phyloP scores from a whole-genome alignment of 2,329 filamentous ascomycete genomes.

The Fusarium sp. region DNA sequence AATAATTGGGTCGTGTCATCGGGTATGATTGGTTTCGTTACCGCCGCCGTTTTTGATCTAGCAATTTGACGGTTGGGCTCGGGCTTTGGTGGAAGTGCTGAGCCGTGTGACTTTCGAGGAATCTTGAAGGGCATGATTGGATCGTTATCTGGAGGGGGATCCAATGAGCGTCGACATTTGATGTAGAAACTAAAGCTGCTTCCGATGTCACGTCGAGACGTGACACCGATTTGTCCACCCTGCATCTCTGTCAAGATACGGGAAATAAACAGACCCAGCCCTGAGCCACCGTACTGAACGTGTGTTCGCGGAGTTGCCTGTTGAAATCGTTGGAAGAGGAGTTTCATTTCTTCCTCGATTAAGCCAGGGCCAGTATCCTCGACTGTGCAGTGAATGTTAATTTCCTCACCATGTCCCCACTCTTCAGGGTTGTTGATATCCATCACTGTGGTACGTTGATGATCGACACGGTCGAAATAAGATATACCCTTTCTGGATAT shows the following conservation, averaged over 20 bases:
- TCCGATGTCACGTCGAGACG: constrained; percentile 74
- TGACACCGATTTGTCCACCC: constrained; percentile 82
- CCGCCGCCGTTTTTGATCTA: constrained; percentile 2
- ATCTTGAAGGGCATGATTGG: constrained; percentile 55
- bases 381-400: constrained; percentile 80
- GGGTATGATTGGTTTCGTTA: not conserved
- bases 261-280: constrained; percentile 81
- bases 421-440: constrained; percentile 68
- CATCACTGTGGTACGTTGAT: constrained; percentile 52
- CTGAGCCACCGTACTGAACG: constrained; percentile 79
- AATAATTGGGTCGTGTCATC: constrained; percentile 54
- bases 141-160: constrained; percentile 56
- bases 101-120: constrained; percentile 49
- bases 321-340: constrained; percentile 77
- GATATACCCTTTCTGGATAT: constrained; percentile 57
- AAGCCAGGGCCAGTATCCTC: constrained; percentile 78
- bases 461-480: constrained; percentile 63
- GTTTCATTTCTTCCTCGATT: constrained; percentile 73
- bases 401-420: constrained; percentile 78
- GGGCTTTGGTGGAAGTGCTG: constrained; percentile 32
- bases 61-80: constrained; percentile 39
- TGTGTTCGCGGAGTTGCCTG: constrained; percentile 78
- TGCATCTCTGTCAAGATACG: constrained; percentile 81
- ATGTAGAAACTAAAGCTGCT: constrained; percentile 85
- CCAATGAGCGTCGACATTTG: constrained; percentile 70